A percentile compares a stretch with the other conserved stretches of the same genome.
These are phyloP conservation scores for Thozetella sp. DNA, from an alignment of 495 filamentous ascomycete species.

Conservation along the genomic window DNA sequence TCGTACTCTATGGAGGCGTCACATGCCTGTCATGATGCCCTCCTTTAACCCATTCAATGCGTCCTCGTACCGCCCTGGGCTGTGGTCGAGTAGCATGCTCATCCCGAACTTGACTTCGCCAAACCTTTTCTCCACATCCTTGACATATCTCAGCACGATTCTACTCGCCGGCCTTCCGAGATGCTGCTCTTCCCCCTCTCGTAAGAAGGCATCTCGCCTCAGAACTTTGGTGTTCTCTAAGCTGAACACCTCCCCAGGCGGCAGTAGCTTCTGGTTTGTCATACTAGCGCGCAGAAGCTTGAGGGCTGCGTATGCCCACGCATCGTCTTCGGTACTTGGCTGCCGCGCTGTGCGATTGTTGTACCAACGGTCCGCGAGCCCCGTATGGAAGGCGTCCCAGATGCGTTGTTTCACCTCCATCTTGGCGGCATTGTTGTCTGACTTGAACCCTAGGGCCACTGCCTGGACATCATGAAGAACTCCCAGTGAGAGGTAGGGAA, in stretches of 20 bases:
- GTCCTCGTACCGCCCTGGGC: slow-evolving; percentile 73
- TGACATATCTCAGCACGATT: slow-evolving; percentile 66
- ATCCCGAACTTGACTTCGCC: slow-evolving; percentile 71
- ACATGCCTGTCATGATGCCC: slow-evolving; percentile 23
- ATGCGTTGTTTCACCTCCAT: slow-evolving; percentile 67
- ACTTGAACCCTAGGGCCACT: slow-evolving; percentile 71
- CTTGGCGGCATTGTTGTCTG: slow-evolving; percentile 65
- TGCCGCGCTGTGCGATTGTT: slow-evolving; percentile 18
- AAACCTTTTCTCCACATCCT: slow-evolving; percentile 68
- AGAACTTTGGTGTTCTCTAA: slow-evolving; percentile 65
- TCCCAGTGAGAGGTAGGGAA: slow-evolving; percentile 74
- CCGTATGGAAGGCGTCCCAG: slow-evolving; percentile 58
- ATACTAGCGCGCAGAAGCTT: slow-evolving; percentile 68
- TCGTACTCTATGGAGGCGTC: not conserved
- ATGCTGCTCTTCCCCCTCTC: slow-evolving; percentile 29
- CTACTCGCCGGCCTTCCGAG: slow-evolving; percentile 65
- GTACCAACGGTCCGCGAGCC: slow-evolving; percentile 48
- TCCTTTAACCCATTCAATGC: slow-evolving; percentile 36
- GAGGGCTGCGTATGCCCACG: slow-evolving; percentile 72
- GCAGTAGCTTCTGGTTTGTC: slow-evolving; percentile 69
- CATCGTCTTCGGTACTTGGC: slow-evolving; percentile 52
- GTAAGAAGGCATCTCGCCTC: slow-evolving; percentile 56
- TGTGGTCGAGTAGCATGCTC: slow-evolving; percentile 77
- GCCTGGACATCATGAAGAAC: slow-evolving; percentile 76
- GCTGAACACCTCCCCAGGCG: slow-evolving; percentile 77